Base-by-base conservation (phyloP, 805 yeast species). In the Candida insectorum region DNA sequence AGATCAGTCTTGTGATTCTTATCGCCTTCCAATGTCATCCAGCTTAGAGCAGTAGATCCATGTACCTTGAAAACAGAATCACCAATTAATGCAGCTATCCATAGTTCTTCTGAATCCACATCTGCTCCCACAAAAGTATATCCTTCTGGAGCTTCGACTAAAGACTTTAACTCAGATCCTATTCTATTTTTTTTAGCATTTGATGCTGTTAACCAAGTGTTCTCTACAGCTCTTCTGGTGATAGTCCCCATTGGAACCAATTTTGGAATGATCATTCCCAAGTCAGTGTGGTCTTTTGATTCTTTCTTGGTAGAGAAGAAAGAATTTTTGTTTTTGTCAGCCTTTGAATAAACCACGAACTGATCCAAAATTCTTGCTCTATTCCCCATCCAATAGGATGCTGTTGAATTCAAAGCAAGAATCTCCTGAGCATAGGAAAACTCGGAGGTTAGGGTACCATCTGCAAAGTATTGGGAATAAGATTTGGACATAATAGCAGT, bases 1-100 rank as follows among this genome's bases (percentile, higher is more conserved):
- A 94, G 62, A 61, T 93, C 99, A 0, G 99, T 94, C 4, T 93
- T 94, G 34, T 84, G 91, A 36, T 65, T 69, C 60, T 93, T 93
- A 4, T 91, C 79, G 13, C 99, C 99, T 64, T 93, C 99, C 36
- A 93, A 69, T 2, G 97, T 89, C 99, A 93, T 94, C 98, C 98
- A 94, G 0, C 97, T 97, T 34, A 94, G 73, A 0, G 97, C 95
- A 0, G 97, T 87, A 10, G 94, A 94, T 5, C 98, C 99, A 56
- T 93, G 99, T 16, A 85, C 64, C 21, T 81, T 77, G 58, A 91
- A 86, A 33, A 81, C 76, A 0, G 97, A 81, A 54, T 93, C 99
- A 3, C 98, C 97, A 20, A 91, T 80, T 16, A 94, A 62, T 13
- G 96, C 84, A 0, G 98, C 98, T 45, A 93, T 93, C 99, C 99